phyloP scores from a whole-genome alignment of 2,329 filamentous ascomycete species.

The Trichoderma polysporum region DNA sequence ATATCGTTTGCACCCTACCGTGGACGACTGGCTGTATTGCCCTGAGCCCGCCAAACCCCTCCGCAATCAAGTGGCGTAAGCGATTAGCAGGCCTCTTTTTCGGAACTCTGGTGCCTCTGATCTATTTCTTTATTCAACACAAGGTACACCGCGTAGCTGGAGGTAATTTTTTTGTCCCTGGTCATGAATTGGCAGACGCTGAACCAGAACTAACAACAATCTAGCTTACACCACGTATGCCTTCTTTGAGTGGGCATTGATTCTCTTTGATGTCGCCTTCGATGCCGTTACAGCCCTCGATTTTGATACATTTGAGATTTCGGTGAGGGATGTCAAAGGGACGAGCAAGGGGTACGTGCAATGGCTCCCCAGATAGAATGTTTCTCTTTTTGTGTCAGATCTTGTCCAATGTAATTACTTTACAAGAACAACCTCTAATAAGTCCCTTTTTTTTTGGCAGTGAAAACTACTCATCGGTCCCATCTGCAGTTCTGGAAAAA shows the following conservation, averaged over 20 bases:
- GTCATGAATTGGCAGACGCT: neutral
- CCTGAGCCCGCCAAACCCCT: constrained; percentile 79
- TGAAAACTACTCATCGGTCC: constrained; percentile 47
- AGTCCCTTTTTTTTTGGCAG: constrained; percentile 40
- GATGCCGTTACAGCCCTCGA: constrained; percentile 93
- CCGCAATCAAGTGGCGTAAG: constrained; percentile 85
- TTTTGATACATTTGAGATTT: constrained; percentile 84
- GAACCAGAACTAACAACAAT: neutral
- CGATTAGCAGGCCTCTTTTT: constrained; percentile 83
- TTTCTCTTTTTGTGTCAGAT: constrained; percentile 29
- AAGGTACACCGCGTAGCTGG: constrained; percentile 93
- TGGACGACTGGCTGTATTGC: constrained; percentile 92
- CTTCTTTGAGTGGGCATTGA: constrained; percentile 96
- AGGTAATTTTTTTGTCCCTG: constrained; percentile 60
- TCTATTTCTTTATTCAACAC: constrained; percentile 98
- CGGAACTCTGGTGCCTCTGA: constrained; percentile 80
- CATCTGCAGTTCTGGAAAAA: constrained; percentile 62
- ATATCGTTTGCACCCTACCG: constrained; percentile 87
- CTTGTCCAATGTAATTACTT: constrained; percentile 33
- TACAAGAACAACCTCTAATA: constrained; percentile 44
- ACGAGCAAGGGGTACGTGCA: constrained; percentile 97
- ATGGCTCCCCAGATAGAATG: constrained; percentile 82
- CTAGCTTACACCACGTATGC: constrained; percentile 94
- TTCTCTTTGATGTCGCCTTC: constrained; percentile 93
- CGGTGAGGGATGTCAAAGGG: constrained; percentile 85